Conservation (phyloP, 345 rosid species). For the Cardiospermum halicacabum region DNA sequence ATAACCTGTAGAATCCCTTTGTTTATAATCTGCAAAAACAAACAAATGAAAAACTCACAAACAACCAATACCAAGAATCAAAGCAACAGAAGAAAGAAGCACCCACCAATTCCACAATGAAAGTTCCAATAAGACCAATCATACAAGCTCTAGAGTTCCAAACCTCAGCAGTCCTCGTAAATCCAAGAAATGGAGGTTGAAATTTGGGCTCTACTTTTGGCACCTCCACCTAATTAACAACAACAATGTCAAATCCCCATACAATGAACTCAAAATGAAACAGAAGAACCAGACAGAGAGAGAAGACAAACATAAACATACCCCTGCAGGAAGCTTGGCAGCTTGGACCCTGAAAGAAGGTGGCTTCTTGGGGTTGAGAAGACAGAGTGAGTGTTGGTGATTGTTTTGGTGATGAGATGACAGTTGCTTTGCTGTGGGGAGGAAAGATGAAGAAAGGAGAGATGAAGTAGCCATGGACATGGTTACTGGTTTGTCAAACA, state of each 20-base stretch:
- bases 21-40: constrained; percentile 54
- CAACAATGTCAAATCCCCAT: background rate
- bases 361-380: constrained; percentile 22
- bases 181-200: constrained; percentile 63
- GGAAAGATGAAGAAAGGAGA: constrained; percentile 26
- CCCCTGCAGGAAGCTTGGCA: constrained; percentile 65
- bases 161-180: constrained; percentile 69
- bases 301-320: constrained; percentile 17
- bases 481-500: background rate
- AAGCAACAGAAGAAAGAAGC: background rate
- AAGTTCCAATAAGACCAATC: constrained; percentile 70
- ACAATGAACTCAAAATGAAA: background rate
- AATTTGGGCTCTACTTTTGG: constrained; percentile 74
- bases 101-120: constrained; percentile 69
- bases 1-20: constrained; percentile 67
- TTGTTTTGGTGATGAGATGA: constrained; percentile 15
- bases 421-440: constrained; percentile 14
- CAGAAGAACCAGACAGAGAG: background rate
- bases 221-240: constrained; percentile 58
- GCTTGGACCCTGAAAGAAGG: constrained; percentile 40
- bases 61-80: background rate
- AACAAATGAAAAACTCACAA: background rate
- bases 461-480: constrained; percentile 23
- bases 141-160: constrained; percentile 98
- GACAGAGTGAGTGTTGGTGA: constrained; percentile 13